Evolutionary conservation across 352 stramenopile genomes (phyloP).

Genomic region (Phytophthora fragariae): DNA sequence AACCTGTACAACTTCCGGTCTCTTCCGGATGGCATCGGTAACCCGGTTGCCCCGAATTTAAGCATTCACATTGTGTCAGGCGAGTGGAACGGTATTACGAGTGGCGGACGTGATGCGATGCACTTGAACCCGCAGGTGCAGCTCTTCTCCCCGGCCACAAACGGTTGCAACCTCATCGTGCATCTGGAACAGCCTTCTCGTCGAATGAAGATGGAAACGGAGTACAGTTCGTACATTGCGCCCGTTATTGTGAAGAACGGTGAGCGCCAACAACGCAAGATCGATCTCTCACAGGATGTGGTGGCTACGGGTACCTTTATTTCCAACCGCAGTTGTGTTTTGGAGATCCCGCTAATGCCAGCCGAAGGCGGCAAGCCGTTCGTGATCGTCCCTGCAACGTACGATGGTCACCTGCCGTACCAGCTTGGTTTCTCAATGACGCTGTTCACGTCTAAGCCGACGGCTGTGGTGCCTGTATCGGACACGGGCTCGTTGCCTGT

Average conservation of each 20-base stretch:
- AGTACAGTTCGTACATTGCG: constrained; percentile 83
- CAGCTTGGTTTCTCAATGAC: constrained; percentile 62
- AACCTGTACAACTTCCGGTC: constrained; percentile 89
- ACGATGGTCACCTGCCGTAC: constrained; percentile 64
- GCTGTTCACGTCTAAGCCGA: constrained; percentile 70
- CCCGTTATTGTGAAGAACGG: constrained; percentile 83
- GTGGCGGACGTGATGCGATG: constrained; percentile 79
- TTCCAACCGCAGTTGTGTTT: constrained; percentile 80
- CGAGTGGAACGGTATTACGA: constrained; percentile 86
- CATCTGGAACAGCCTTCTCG: constrained; percentile 83
- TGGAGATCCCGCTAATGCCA: constrained; percentile 62
- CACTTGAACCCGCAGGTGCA: constrained; percentile 90
- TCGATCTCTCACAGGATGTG: constrained; percentile 82
- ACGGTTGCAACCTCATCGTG: constrained; percentile 58
- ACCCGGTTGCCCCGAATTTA: constrained; percentile 59
- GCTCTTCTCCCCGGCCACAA: constrained; percentile 67
- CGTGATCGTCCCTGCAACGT: constrained; percentile 74
- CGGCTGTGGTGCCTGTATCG: constrained; percentile 63
- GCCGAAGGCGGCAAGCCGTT: constrained; percentile 54
- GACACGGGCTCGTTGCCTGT: constrained; percentile 69
- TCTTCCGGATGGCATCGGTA: constrained; percentile 65
- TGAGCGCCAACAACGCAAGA: constrained; percentile 71
- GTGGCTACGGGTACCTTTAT: constrained; percentile 87
- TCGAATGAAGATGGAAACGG: constrained; percentile 73
- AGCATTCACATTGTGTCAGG: constrained; percentile 79